Percentiles rank a stretch among this genome's conserved stretches.
These are phyloP conservation scores for Astrothelium subdiscretum DNA, from an alignment of 495 filamentous ascomycete genomes.

Conservation along the genomic window DNA sequence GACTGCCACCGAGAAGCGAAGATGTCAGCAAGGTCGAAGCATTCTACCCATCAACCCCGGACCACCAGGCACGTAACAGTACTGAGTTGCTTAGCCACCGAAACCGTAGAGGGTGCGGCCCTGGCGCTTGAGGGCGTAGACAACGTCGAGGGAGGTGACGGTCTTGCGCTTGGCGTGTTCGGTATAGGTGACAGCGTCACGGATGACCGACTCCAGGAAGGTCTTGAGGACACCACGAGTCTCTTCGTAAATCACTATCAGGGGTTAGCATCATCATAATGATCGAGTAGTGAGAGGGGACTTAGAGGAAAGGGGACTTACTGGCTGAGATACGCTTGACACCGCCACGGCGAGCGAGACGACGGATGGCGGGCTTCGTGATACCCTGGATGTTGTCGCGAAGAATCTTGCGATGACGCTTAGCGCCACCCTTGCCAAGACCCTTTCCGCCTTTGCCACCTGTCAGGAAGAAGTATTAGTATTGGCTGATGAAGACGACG, in stretches of 20 bases:
- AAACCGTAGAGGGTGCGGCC: slow-evolving; percentile 38
- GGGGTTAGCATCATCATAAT: not conserved
- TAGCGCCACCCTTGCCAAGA: slow-evolving; percentile 87
- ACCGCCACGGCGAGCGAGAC: slow-evolving; percentile 75
- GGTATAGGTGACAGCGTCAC: slow-evolving; percentile 92
- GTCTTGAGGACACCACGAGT: slow-evolving; percentile 42
- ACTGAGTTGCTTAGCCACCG: not conserved
- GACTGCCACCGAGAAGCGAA: not conserved
- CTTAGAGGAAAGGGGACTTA: slow-evolving; percentile 17
- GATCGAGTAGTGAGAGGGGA: slow-evolving; percentile 3
- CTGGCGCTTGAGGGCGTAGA: slow-evolving; percentile 91
- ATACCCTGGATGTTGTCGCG: slow-evolving; percentile 97
- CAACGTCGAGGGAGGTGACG: slow-evolving; percentile 87
- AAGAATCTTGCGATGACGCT: slow-evolving; percentile 98
- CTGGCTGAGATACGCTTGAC: slow-evolving; percentile 69
- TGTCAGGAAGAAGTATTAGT: slow-evolving; percentile 20
- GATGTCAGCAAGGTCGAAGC: not conserved
- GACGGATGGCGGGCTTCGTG: slow-evolving; percentile 58
- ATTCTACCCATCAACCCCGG: not conserved
- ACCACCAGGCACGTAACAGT: not conserved
- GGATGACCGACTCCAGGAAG: slow-evolving; percentile 46
- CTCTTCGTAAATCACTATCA: slow-evolving; percentile 54
- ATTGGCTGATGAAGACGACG: slow-evolving; percentile 9
- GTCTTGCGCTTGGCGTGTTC: slow-evolving; percentile 98
- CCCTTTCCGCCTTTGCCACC: slow-evolving; percentile 61